Conservation (phyloP, 2,329 filamentous ascomycete genomes). For the Claviceps fusiformis region DNA sequence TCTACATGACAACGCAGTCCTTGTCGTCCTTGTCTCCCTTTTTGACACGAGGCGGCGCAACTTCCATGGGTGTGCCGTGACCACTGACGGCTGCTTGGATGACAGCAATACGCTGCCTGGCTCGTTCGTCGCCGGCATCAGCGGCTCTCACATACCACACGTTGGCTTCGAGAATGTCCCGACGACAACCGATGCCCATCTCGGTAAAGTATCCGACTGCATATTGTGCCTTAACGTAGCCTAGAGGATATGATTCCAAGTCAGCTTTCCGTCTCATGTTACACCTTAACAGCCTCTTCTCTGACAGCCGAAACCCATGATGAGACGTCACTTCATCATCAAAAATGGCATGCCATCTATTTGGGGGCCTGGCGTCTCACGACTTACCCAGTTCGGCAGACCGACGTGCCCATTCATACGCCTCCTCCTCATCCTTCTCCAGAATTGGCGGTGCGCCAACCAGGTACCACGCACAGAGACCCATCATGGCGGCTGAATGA, state of each 20-base stretch:
- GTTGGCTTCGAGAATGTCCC: constrained; percentile 91
- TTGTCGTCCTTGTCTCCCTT: constrained; percentile 38
- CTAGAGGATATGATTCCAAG: constrained; percentile 25
- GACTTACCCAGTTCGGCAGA: constrained; percentile 71
- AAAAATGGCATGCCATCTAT: not conserved
- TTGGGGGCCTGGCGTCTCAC: not conserved
- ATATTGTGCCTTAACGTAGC: constrained; percentile 68
- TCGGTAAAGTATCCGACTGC: constrained; percentile 95
- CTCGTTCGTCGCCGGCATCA: constrained; percentile 79
- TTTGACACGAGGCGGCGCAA: constrained; percentile 38
- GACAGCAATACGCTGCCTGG: constrained; percentile 71
- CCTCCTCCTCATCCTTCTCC: constrained; percentile 90
- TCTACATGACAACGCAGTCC: constrained; percentile 44
- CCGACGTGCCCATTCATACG: constrained; percentile 86
- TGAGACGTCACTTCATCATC: not conserved
- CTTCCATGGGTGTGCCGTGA: constrained; percentile 40
- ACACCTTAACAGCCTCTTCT: not conserved
- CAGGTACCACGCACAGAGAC: constrained; percentile 96
- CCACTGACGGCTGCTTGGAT: constrained; percentile 70
- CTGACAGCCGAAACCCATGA: not conserved
- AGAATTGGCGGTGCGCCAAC: constrained; percentile 84
- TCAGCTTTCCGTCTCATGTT: not conserved
- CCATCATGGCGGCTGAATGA: constrained; percentile 89
- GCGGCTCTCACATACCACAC: constrained; percentile 97
- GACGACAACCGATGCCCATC: constrained; percentile 91